Percentiles rank a stretch among this genome's conserved stretches.
These are phyloP conservation scores for Pseudonitzschia multiseries DNA, from an alignment of 108 stramenopile species.

Conservation along the genomic window DNA sequence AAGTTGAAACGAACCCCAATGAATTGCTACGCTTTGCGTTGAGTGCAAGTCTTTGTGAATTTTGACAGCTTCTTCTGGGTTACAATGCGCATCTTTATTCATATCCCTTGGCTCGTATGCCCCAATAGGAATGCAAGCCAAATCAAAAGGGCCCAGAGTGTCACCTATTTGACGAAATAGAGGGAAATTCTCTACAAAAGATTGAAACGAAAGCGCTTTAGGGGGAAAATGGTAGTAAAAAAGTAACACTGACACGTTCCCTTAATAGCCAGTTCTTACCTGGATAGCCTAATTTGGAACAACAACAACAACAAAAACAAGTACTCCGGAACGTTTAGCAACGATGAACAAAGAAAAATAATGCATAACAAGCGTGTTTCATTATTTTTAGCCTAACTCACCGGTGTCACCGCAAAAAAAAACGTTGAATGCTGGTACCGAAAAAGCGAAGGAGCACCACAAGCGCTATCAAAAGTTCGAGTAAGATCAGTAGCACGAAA, in stretches of 20 bases:
- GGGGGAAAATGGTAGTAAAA: conserved; percentile 36
- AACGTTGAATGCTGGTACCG: background rate
- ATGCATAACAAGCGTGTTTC: no score
- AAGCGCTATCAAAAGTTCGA: conserved; percentile 39
- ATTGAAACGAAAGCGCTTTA: no score
- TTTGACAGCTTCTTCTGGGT: conserved; percentile 85
- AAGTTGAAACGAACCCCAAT: conserved; percentile 90
- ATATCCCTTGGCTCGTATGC: conserved; percentile 91
- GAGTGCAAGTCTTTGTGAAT: conserved; percentile 70
- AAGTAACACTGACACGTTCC: no score
- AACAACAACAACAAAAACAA: no score
- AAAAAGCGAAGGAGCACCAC: conserved; percentile 86
- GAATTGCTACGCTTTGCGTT: conserved; percentile 77
- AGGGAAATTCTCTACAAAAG: conserved; percentile 47
- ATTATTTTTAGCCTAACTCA: background rate
- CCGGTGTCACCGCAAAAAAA: conserved; percentile 39
- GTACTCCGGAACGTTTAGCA: no score
- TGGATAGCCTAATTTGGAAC: no score
- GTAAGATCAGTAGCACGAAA: background rate
- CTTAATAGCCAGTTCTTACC: no score
- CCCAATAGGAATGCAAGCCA: conserved; percentile 91
- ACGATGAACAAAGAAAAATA: no score
- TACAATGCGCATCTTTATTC: conserved; percentile 81
- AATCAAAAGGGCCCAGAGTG: conserved; percentile 78
- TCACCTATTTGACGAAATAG: conserved; percentile 88